Evolutionary conservation across 1,284 basidiomycete genomes (phyloP).

Genomic region (Vanrija pseudolonga): DNA sequence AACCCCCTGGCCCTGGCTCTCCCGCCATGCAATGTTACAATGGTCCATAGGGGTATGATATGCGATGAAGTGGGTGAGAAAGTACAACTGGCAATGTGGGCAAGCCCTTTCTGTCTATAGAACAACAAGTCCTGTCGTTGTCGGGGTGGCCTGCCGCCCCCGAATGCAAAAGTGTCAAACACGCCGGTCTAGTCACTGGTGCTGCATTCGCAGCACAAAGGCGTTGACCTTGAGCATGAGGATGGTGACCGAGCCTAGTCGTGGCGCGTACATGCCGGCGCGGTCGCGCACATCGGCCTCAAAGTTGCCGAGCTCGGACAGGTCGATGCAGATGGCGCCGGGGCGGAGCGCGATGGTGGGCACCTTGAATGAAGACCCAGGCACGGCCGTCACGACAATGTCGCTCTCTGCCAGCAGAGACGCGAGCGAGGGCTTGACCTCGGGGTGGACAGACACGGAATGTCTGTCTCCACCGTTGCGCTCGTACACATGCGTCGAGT

Average conservation of each 20-base stretch:
- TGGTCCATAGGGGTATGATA: too few species aligned
- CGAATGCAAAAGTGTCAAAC: too few species aligned
- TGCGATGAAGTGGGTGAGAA: too few species aligned
- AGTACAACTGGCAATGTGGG: too few species aligned
- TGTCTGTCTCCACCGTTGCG: background rate
- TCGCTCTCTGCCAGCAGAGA: slow-evolving; percentile 49
- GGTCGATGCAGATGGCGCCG: slow-evolving; percentile 23
- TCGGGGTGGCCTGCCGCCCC: too few species aligned
- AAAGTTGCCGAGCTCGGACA: slow-evolving; percentile 29
- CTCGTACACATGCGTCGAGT: slow-evolving; percentile 50
- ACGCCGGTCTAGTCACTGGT: background rate
- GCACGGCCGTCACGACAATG: slow-evolving; percentile 77
- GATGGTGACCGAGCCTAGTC: slow-evolving; percentile 26
- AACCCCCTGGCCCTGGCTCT: too few species aligned
- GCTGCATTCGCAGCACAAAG: slow-evolving; percentile 12
- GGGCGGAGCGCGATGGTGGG: slow-evolving; percentile 14
- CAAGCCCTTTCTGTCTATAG: too few species aligned
- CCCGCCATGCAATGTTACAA: too few species aligned
- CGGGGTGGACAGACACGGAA: background rate
- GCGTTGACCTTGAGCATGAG: slow-evolving; percentile 26
- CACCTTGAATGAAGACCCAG: slow-evolving; percentile 19
- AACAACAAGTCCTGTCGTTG: too few species aligned
- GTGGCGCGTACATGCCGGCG: slow-evolving; percentile 18
- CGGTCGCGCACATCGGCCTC: slow-evolving; percentile 18
- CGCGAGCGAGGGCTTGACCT: background rate